Conservation (phyloP, 1,284 basidiomycete species). For the Heterobasidion annosum region DNA sequence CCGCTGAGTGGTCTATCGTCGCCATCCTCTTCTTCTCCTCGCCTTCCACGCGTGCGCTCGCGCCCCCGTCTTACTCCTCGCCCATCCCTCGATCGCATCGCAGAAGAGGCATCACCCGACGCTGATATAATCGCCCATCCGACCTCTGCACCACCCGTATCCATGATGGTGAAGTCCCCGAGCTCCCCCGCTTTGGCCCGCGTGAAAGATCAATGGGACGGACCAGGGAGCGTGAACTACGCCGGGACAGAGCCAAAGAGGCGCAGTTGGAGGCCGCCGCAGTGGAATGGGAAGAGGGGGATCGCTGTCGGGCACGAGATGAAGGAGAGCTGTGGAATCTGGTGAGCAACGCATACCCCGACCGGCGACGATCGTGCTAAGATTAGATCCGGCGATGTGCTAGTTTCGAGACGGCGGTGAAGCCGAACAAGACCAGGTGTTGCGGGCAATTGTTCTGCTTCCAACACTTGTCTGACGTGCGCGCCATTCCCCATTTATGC, state of each 20-base stretch:
- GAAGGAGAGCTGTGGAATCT: conserved; percentile 13
- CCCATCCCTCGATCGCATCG: conserved; percentile 11
- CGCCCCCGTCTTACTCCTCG: conserved; percentile 4
- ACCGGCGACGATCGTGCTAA: neutral
- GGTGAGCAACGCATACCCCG: conserved; percentile 2
- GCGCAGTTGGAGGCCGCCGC: neutral
- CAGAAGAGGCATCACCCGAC: conserved; percentile 6
- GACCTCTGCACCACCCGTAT: neutral
- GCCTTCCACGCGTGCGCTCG: conserved; percentile 8
- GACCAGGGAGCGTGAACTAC: neutral
- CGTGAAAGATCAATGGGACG: conserved; percentile 1
- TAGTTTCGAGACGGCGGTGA: conserved; percentile 12
- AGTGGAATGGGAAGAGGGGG: conserved; percentile 12
- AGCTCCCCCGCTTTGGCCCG: conserved; percentile 1
- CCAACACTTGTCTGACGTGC: conserved; percentile 13
- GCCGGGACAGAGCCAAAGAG: neutral
- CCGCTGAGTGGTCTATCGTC: neutral
- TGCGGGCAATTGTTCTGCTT: conserved; percentile 13
- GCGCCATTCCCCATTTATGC: neutral
- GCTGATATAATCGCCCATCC: neutral
- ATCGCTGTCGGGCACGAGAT: conserved; percentile 6
- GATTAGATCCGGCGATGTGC: neutral
- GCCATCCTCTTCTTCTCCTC: conserved; percentile 1
- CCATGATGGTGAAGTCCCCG: neutral
- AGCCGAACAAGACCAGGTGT: conserved; percentile 12